Conservation (phyloP, 1,284 basidiomycete genomes). For the Fomitiporia mediterranea region DNA sequence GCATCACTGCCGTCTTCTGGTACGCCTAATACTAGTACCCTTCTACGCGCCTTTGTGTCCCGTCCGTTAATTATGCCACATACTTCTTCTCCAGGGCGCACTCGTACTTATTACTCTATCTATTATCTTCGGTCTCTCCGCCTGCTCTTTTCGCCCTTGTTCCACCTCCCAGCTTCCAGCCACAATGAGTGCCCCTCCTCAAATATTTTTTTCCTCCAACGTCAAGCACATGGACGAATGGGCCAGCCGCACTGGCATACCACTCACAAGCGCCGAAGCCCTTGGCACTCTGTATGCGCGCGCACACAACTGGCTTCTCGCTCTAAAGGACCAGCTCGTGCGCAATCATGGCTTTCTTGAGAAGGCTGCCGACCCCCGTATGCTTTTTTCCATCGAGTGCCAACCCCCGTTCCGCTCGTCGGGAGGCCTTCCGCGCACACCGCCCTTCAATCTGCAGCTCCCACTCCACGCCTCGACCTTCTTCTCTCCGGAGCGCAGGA, state of each 20-base stretch:
- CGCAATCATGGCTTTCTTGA: constrained; percentile 66
- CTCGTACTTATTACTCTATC: constrained; percentile 19
- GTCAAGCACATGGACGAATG: constrained; percentile 76
- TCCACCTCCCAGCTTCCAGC: constrained; percentile 14
- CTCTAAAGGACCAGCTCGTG: constrained; percentile 56
- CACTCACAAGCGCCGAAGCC: constrained; percentile 73
- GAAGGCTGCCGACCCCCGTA: constrained; percentile 52
- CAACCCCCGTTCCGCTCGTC: constrained; percentile 71
- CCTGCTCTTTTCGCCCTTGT: constrained; percentile 1
- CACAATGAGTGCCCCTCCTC: constrained; percentile 37
- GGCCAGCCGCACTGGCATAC: constrained; percentile 70
- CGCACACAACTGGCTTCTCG: constrained; percentile 66
- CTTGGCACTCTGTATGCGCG: constrained; percentile 73
- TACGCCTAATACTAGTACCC: background rate
- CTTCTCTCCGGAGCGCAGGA: constrained; percentile 73
- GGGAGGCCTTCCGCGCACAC: constrained; percentile 67
- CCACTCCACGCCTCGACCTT: constrained; percentile 75
- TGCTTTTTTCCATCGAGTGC: constrained; percentile 73
- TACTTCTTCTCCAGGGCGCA: background rate
- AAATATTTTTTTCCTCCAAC: constrained; percentile 72
- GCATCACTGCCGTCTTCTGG: constrained; percentile 3
- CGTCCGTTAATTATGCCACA: background rate
- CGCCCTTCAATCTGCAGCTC: constrained; percentile 64
- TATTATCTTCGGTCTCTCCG: constrained; percentile 8
- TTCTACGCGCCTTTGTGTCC: background rate